phyloP scores from a whole-genome alignment of 805 yeast genomes.

The Yamadazyma paraphyllophila region DNA sequence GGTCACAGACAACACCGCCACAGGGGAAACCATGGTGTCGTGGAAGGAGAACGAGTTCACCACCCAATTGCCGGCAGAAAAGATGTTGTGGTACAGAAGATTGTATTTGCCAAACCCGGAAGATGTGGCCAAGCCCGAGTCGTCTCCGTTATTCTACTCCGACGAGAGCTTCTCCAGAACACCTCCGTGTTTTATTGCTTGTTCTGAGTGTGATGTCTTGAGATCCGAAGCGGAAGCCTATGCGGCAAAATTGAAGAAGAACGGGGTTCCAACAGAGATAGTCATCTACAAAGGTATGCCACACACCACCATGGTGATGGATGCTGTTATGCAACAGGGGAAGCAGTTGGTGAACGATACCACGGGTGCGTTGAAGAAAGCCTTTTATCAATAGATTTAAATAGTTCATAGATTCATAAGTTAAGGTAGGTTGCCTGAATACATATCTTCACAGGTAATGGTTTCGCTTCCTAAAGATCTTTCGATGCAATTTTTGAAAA shows the following conservation, averaged over 20 bases:
- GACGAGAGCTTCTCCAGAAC: conserved; percentile 36
- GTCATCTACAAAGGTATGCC: conserved; percentile 43
- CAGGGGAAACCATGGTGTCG: conserved; percentile 30
- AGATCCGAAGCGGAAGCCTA: conserved; percentile 45
- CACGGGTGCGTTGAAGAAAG: conserved; percentile 26
- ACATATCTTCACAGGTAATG: conserved; percentile 53
- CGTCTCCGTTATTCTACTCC: conserved; percentile 42
- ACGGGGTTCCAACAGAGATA: conserved; percentile 35
- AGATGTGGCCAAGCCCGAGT: conserved; percentile 27
- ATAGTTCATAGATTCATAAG: background rate
- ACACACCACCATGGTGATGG: conserved; percentile 52
- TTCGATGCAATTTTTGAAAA: conserved; percentile 52
- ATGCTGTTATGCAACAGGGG: conserved; percentile 35
- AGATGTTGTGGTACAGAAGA: conserved; percentile 46
- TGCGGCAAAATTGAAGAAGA: conserved; percentile 33
- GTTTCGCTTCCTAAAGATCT: conserved; percentile 51
- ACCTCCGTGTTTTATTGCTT: conserved; percentile 43
- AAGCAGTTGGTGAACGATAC: conserved; percentile 30
- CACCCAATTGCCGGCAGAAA: conserved; percentile 44
- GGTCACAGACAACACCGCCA: conserved; percentile 43
- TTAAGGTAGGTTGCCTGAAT: conserved; percentile 2
- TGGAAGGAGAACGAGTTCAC: conserved; percentile 40
- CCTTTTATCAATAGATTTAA: conserved; percentile 18
- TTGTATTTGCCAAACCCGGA: conserved; percentile 36
- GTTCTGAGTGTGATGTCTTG: conserved; percentile 45